Base-by-base conservation (phyloP, 192 early-diverging fungal species). In the Coemansia sp. region DNA sequence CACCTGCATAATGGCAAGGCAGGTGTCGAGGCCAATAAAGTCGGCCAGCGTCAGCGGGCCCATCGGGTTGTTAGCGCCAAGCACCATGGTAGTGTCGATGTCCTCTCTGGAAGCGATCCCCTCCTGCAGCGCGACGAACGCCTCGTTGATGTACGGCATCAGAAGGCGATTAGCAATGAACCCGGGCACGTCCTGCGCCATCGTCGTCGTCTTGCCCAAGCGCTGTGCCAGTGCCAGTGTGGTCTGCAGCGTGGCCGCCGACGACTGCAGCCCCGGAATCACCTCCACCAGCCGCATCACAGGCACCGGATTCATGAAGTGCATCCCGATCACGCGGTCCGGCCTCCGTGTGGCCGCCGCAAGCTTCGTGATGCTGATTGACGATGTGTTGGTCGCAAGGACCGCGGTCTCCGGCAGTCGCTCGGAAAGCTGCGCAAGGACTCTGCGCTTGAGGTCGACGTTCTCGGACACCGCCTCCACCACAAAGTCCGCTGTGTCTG, bases 81-180 rank as follows among this genome's bases (percentile, higher is more conserved):
- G 83, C 78, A 94, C 95, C 97, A 99, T 99, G 54, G 97, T 99
- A 7, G 91, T 93, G 72, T 99, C 97, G 77, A 99, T 99, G 74
- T 99, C 93, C 73, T 99, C 95, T 59, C 87, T 85, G 22, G 89
- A 90, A 8, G 92, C 95, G 77, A 95, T 92, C 8, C 92, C 90
- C 88, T 94, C 76, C 75, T 96, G 91, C 19, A 96, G 82, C 13
- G 90, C 89, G 67, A 92, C 90, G 10, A 92, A 66, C 8, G 97
- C 95, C 82, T 99, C 97, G 80, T 99, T 99, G 71, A 99, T 99
- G 84, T 99, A 99, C 42, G 97, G 97, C 95, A 99, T 99, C 74
- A 99, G 84, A 64, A 99, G 66, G 16, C 97, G 86, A 86, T 99
- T 99, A 40, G 97, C 95, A 63, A 99, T 94, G 74, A 99, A 99